Evolutionary conservation across 768 basidiomycete genomes (phyloP).

Genomic region (Dioszegia aurantiaca): DNA sequence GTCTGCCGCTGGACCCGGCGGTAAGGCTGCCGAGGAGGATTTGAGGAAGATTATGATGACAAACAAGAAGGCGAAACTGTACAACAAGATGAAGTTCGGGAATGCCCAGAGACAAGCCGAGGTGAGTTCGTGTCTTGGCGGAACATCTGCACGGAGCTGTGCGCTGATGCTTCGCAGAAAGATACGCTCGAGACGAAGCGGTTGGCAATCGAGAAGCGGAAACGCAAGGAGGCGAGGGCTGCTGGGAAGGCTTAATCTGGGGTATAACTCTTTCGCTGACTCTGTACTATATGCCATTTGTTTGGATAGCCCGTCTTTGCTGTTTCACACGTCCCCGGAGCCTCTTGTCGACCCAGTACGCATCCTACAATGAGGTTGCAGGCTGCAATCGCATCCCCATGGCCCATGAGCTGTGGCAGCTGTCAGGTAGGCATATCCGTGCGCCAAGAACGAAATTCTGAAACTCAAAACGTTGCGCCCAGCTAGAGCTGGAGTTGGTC

Average conservation of each 20-base stretch:
- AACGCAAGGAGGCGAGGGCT: conserved; percentile 53
- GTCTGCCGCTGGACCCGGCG: conserved; percentile 42
- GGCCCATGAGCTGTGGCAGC: too few relatives aligned
- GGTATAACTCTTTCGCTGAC: not conserved
- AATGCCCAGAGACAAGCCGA: conserved; percentile 72
- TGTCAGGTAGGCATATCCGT: too few relatives aligned
- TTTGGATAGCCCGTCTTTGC: not conserved
- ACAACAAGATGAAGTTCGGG: conserved; percentile 87
- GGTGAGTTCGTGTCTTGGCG: conserved; percentile 58
- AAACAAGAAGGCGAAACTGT: conserved; percentile 87
- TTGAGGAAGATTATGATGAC: conserved; percentile 99
- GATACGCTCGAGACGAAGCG: conserved; percentile 63
- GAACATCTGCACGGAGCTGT: not conserved
- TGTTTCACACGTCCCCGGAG: too few relatives aligned
- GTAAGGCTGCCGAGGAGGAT: conserved; percentile 61
- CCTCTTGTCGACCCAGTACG: too few relatives aligned
- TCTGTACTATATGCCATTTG: conserved; percentile 2
- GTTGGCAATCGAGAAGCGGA: conserved; percentile 60
- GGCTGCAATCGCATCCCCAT: too few relatives aligned
- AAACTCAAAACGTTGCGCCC: too few relatives aligned
- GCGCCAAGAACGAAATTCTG: too few relatives aligned
- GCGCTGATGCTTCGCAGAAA: conserved; percentile 56
- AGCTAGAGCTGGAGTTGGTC: not conserved
- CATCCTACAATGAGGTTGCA: too few relatives aligned
- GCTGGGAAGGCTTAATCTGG: conserved; percentile 8